Conservation (phyloP, 352 stramenopile genomes). For the Pythium apleroticum region DNA sequence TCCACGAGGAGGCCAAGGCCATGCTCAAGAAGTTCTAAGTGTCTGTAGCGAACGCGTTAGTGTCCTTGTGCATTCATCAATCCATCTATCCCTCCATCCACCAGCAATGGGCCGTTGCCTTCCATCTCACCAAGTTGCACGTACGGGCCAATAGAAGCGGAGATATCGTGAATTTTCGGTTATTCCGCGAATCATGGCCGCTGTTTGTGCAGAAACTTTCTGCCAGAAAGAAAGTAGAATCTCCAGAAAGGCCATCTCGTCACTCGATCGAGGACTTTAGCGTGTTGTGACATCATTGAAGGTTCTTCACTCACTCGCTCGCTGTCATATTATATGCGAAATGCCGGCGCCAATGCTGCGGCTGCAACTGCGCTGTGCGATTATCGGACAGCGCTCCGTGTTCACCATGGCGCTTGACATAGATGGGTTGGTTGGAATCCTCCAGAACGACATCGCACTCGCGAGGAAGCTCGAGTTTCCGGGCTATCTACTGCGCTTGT, state of each 20-base stretch:
- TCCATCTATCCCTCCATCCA: neutral
- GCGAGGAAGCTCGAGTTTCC: neutral
- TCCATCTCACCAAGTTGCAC: neutral
- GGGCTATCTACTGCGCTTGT: neutral
- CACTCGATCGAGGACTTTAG: too few species aligned
- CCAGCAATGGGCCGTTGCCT: neutral
- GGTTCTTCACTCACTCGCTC: too few species aligned
- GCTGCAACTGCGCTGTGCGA: neutral
- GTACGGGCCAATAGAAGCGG: too few species aligned
- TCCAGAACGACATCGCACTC: neutral
- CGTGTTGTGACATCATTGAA: too few species aligned
- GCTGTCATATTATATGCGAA: too few species aligned
- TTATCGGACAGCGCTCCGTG: neutral
- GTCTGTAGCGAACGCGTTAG: neutral
- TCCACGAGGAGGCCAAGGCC: slow-evolving; percentile 66
- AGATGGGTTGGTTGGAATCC: neutral
- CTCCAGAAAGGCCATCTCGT: too few species aligned
- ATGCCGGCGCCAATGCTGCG: too few species aligned
- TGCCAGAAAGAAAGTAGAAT: too few species aligned
- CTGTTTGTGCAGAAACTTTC: too few species aligned
- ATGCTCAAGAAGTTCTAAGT: slow-evolving; percentile 44
- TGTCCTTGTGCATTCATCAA: neutral
- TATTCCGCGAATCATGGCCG: too few species aligned
- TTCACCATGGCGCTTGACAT: neutral
- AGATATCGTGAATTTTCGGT: too few species aligned